Evolutionary conservation across 495 filamentous ascomycete species (phyloP).

Genomic region (Parathielavia appendiculata): DNA sequence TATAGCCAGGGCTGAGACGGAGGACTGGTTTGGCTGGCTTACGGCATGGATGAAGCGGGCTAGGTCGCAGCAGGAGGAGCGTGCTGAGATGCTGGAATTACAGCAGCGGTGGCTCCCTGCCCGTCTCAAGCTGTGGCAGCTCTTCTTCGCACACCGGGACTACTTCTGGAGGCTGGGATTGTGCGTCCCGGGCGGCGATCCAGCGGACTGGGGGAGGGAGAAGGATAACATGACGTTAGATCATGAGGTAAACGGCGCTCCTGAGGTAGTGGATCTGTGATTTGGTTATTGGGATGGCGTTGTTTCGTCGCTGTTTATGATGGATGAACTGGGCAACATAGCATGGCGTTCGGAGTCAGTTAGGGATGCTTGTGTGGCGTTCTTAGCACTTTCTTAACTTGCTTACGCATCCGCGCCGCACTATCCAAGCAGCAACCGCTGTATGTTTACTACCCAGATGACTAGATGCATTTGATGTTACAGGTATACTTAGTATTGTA

Average conservation of each 20-base stretch:
- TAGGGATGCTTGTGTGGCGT: too few relatives aligned
- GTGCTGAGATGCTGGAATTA: constrained; percentile 14
- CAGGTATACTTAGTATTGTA: too few relatives aligned
- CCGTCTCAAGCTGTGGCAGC: constrained; percentile 72
- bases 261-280: constrained; percentile 19
- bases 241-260: background rate
- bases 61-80: background rate
- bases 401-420: too few relatives aligned
- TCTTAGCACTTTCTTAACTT: too few relatives aligned
- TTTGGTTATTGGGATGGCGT: background rate
- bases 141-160: constrained; percentile 92
- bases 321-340: background rate
- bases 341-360: constrained; percentile 1
- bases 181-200: constrained; percentile 81
- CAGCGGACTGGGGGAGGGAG: constrained; percentile 57
- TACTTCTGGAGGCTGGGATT: constrained; percentile 93
- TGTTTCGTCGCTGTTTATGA: background rate
- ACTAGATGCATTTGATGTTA: too few relatives aligned
- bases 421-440: too few relatives aligned
- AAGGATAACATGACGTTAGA: constrained; percentile 30
- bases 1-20: constrained; percentile 52
- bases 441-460: too few relatives aligned
- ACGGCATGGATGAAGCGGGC: background rate
- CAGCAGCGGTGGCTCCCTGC: constrained; percentile 46
- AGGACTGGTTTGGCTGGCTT: constrained; percentile 23